These are phyloP conservation scores for Ramichloridium luteum DNA, from an alignment of 2,329 filamentous ascomycete genomes.

Conservation along the genomic window DNA sequence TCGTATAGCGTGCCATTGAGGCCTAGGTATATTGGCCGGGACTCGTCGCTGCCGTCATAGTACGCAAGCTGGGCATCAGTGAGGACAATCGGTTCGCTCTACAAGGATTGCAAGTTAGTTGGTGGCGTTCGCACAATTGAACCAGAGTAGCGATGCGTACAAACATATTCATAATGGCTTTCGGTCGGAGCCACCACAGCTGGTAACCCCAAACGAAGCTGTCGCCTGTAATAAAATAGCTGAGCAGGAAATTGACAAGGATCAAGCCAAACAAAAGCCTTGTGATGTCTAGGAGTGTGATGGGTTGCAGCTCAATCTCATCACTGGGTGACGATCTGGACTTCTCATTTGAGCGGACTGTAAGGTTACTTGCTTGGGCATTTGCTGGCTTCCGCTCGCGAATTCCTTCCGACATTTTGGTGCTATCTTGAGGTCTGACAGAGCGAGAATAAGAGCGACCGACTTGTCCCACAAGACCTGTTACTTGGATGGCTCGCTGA, in stretches of 20 bases:
- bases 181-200: constrained; percentile 49
- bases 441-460: too few relatives aligned
- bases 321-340: too few relatives aligned
- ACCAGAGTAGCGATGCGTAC: constrained; percentile 38
- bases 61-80: constrained; percentile 60
- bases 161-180: constrained; percentile 47
- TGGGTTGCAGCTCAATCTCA: constrained; percentile 1
- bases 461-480: too few relatives aligned
- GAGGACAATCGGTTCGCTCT: constrained; percentile 51
- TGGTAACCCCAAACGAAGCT: constrained; percentile 57
- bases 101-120: constrained; percentile 7
- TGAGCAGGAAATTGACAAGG: constrained; percentile 24
- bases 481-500: too few relatives aligned
- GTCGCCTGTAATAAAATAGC: constrained; percentile 29
- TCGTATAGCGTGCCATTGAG: constrained; percentile 83
- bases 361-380: too few relatives aligned
- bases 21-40: constrained; percentile 75
- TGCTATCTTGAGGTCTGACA: too few relatives aligned
- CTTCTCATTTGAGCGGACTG: too few relatives aligned
- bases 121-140: too few relatives aligned
- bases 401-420: too few relatives aligned
- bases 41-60: constrained; percentile 66
- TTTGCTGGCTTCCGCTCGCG: too few relatives aligned
- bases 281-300: constrained; percentile 20
- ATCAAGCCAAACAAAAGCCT: constrained; percentile 25